These are phyloP conservation scores for Eucalyptus melliodora DNA, from an alignment of 345 rosid genomes.

Conservation along the genomic window DNA sequence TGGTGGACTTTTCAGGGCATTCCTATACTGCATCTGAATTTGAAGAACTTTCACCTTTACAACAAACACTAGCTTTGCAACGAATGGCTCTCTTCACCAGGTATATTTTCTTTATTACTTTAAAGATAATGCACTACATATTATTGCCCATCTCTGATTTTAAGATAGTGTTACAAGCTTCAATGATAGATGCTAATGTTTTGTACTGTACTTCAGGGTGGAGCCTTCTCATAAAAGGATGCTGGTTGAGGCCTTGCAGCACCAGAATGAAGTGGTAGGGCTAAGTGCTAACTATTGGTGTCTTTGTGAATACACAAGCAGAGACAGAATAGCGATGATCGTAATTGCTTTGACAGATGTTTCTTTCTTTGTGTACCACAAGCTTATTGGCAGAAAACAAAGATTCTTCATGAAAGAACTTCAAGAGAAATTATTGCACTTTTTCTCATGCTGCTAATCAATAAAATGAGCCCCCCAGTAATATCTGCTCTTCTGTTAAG, in stretches of 20 bases:
- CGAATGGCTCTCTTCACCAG: slow-evolving; percentile 91
- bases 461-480: neutral
- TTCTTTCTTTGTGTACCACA: neutral
- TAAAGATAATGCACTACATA: neutral
- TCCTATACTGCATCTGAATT: slow-evolving; percentile 97
- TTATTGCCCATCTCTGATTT: neutral
- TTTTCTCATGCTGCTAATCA: neutral
- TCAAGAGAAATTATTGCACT: neutral
- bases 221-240: slow-evolving; percentile 97
- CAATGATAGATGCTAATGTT: neutral
- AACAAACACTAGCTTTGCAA: slow-evolving; percentile 74
- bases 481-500: neutral
- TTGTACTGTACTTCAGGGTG: slow-evolving; percentile 36
- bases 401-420: neutral
- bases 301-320: neutral
- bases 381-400: neutral
- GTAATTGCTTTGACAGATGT: neutral
- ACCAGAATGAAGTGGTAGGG: slow-evolving; percentile 96
- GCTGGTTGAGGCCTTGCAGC: slow-evolving; percentile 96
- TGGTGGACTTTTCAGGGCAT: slow-evolving; percentile 65
- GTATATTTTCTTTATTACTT: slow-evolving; percentile 5
- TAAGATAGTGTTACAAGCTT: neutral
- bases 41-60: slow-evolving; percentile 88
- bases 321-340: neutral
- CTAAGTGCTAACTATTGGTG: neutral